A percentile compares a stretch with the other conserved stretches of the same genome.
Evolutionary conservation across 2,329 filamentous ascomycete species (phyloP).

Genomic region (Epichloe typhina): DNA sequence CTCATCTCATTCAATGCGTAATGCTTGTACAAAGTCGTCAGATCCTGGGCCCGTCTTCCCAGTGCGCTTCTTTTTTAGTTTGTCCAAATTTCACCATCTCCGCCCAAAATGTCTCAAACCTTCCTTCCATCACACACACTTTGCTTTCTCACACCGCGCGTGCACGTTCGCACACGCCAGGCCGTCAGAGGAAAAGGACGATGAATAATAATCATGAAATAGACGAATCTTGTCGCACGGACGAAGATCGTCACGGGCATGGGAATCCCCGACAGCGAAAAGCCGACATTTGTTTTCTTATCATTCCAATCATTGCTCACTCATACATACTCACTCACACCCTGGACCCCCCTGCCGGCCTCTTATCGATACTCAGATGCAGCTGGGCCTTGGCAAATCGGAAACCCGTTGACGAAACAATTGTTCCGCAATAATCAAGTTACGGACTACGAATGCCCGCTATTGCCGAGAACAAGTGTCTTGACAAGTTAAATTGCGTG

Average conservation of each 20-base stretch:
- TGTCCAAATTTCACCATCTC: conserved; percentile 4
- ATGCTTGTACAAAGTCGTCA: no score
- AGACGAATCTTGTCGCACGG: background rate
- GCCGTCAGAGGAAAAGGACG: background rate
- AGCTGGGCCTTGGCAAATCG: background rate
- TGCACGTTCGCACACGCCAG: background rate
- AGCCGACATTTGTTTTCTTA: background rate
- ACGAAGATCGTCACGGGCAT: background rate
- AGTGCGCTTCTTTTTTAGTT: conserved; percentile 4
- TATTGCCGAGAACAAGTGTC: background rate
- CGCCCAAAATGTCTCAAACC: conserved; percentile 3
- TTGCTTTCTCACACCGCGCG: background rate
- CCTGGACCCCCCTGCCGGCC: background rate
- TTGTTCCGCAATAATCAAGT: background rate
- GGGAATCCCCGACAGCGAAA: background rate
- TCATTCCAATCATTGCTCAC: background rate
- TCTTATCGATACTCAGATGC: background rate
- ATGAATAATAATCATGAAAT: no score
- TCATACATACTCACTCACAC: background rate
- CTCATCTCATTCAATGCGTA: conserved; percentile 2
- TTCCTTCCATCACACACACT: background rate
- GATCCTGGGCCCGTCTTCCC: background rate
- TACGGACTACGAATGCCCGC: background rate
- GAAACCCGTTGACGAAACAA: background rate
- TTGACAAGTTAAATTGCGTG: background rate